Conservation (phyloP, 2,329 filamentous ascomycete genomes). For the Xylaria sp. region DNA sequence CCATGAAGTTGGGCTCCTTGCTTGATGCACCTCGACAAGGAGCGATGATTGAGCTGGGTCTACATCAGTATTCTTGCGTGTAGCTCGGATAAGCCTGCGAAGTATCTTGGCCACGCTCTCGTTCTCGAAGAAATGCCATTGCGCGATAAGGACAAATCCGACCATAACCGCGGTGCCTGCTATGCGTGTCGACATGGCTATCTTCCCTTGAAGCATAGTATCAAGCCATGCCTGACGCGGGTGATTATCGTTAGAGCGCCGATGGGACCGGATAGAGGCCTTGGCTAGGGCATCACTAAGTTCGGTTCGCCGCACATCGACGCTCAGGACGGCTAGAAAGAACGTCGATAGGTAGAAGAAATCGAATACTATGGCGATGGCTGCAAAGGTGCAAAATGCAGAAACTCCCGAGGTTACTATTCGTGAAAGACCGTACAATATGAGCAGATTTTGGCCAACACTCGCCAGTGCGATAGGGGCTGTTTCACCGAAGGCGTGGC, state of each 20-base stretch:
- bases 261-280: conserved; percentile 57
- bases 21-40: conserved; percentile 75
- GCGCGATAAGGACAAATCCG: conserved; percentile 76
- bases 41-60: conserved; percentile 53
- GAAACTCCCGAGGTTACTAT: conserved; percentile 76
- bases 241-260: conserved; percentile 41
- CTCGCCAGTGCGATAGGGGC: conserved; percentile 75
- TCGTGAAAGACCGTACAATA: conserved; percentile 73
- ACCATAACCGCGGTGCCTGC: conserved; percentile 79
- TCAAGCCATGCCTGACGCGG: conserved; percentile 67
- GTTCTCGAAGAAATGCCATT: conserved; percentile 80
- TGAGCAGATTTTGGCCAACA: conserved; percentile 73
- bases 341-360: conserved; percentile 83
- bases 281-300: conserved; percentile 77
- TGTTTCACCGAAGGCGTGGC: conserved; percentile 78
- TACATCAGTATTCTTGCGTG: conserved; percentile 46
- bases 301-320: conserved; percentile 81
- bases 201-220: conserved; percentile 70
- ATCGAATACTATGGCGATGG: conserved; percentile 79
- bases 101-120: conserved; percentile 57
- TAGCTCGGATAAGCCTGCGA: conserved; percentile 50
- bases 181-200: conserved; percentile 77
- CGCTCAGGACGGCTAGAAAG: conserved; percentile 81
- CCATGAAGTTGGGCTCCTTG: conserved; percentile 81
- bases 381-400: conserved; percentile 80